Evolutionary conservation across 2,329 filamentous ascomycete species (phyloP), one percentile per base, ranked within the genome.

Genomic region (Colletotrichum spaethianum): DNA sequence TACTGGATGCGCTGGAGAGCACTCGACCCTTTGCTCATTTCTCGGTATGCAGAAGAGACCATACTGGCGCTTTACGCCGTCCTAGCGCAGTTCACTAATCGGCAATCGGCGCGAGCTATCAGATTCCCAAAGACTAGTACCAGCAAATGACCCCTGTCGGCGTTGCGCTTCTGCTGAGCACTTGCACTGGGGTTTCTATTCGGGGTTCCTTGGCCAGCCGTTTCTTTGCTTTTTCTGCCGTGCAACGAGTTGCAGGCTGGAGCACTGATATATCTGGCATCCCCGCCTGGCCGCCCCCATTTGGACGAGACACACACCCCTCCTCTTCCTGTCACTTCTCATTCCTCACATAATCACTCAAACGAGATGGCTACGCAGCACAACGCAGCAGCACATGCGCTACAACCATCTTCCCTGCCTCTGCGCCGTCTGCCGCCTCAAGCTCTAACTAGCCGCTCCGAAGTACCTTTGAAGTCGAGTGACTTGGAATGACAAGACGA

Each of bases 301-400:
- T 18, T 26, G 16, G 23, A 33, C 56, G 18, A 38, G 26, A 40
- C 33, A 42, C 38, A 31, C 36, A 16, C 62, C 55, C 48, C n/a
- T n/a, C 40, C n/a, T 20, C 26, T 14, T 63, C 42, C 42, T 16
- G 26, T 71, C 69, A 71, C 50, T 63, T 68, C 36, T 71, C 69
- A 71, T 44, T 63, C 57, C 53, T 63, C 50, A 71, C 57, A 71
- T 59, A 68, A 71, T 50, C 56, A 62, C 68, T 62, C 68, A 67
- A 71, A 70, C 56, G 56, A 67, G 68, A 71, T 71, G 56, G 63
- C 63, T 62, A 48, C 68, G 46, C 55, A 66, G 67, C 67, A 65
- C 66, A 40, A 12, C 46, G 44, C 48, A 40, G 50, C 66, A 65
- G 64, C 63, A 53, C 59, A 68, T 66, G 68, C 68, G 56, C 68